A percentile compares a stretch with the other conserved stretches of the same genome.
These are phyloP conservation scores for Thecamonas trahens DNA, from an alignment of 78 protist genomes.

Conservation along the genomic window DNA sequence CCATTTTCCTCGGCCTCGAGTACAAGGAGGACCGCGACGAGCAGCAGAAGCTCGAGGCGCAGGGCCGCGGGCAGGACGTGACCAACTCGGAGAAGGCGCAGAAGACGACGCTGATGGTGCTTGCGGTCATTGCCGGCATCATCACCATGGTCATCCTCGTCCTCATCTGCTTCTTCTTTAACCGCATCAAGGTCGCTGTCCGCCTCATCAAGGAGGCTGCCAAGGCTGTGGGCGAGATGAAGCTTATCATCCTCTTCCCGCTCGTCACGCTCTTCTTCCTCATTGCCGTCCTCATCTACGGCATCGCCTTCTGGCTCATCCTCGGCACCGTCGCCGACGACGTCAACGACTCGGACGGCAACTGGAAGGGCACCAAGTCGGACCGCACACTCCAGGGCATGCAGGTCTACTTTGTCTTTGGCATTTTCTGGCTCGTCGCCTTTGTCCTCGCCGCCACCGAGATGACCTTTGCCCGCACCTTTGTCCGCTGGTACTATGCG, in stretches of 20 bases:
- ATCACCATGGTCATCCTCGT: no score
- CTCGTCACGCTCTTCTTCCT: neutral
- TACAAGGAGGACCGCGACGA: no score
- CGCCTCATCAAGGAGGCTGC: slow-evolving; percentile 25
- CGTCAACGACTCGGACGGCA: no score
- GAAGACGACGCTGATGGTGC: no score
- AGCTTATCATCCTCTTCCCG: slow-evolving; percentile 19
- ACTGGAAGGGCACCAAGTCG: neutral
- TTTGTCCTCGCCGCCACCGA: slow-evolving; percentile 26
- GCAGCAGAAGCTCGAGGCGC: no score
- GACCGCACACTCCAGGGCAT: neutral
- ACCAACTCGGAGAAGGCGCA: no score
- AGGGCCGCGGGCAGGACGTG: no score
- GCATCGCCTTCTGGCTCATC: neutral
- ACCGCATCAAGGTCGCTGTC: slow-evolving; percentile 21
- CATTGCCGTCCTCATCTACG: slow-evolving; percentile 2
- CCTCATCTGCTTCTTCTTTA: no score
- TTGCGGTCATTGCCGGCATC: no score
- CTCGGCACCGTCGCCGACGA: no score
- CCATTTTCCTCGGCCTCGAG: no score
- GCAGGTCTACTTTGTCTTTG: slow-evolving; percentile 28
- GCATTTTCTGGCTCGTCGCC: slow-evolving; percentile 31
- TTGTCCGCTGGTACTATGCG: slow-evolving; percentile 41
- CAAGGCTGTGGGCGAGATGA: slow-evolving; percentile 12
- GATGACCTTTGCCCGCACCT: slow-evolving; percentile 22